These are phyloP conservation scores for Suhomyces faveliae DNA, from an alignment of 805 yeast species.

Conservation along the genomic window DNA sequence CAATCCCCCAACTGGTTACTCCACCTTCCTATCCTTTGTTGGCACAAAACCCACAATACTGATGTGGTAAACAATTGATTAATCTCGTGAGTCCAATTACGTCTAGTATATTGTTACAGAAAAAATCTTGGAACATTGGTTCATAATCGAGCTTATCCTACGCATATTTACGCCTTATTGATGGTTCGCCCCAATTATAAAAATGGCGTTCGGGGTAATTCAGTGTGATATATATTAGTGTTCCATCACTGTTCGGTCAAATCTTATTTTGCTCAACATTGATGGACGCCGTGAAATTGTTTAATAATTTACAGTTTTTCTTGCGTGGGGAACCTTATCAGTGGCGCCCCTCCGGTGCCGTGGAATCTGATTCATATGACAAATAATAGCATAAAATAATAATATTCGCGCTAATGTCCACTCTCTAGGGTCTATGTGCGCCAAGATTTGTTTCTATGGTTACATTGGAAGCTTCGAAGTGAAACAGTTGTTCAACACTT, in stretches of 20 bases:
- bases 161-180: background rate
- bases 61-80: background rate
- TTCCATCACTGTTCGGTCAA: background rate
- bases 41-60: background rate
- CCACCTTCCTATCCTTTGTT: background rate
- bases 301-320: background rate
- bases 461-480: background rate
- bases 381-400: background rate
- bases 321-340: background rate
- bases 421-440: background rate
- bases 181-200: background rate
- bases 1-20: background rate
- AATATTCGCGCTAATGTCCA: background rate
- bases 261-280: background rate
- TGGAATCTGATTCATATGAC: background rate
- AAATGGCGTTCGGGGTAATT: background rate
- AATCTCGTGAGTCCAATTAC: background rate
- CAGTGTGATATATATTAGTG: background rate
- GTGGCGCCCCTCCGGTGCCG: background rate
- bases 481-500: background rate
- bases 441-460: background rate
- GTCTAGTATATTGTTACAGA: background rate
- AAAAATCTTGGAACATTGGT: background rate
- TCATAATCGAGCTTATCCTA: background rate
- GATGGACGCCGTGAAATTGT: constrained; percentile 1